Evolutionary conservation across 2,329 filamentous ascomycete genomes (phyloP).

Genomic region (Neocatenulostroma microsporum): DNA sequence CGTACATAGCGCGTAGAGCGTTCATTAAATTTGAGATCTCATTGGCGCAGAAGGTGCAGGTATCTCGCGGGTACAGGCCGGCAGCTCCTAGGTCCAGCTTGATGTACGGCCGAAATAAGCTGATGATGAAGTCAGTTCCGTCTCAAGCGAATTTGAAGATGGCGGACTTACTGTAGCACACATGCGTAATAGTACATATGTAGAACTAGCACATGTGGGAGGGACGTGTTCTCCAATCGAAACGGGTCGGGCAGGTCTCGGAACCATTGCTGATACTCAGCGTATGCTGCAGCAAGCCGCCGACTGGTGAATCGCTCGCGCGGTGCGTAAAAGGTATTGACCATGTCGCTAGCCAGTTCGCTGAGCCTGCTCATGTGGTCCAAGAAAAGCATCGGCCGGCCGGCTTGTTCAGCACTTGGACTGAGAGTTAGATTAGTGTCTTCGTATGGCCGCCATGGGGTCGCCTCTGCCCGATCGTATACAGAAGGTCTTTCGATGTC

Average conservation of each 20-base stretch:
- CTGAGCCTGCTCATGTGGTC: conserved; percentile 61
- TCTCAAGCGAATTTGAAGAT: not conserved
- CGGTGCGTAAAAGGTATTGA: conserved; percentile 66
- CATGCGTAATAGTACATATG: conserved; percentile 32
- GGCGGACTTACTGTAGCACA: conserved; percentile 51
- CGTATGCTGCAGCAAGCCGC: conserved; percentile 57
- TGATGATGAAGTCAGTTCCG: conserved; percentile 38
- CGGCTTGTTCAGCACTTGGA: conserved; percentile 59
- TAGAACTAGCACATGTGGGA: conserved; percentile 63
- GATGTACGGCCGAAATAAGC: conserved; percentile 65
- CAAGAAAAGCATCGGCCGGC: conserved; percentile 42
- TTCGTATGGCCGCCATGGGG: conserved; percentile 31
- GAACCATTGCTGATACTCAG: conserved; percentile 65
- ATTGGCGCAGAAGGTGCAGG: conserved; percentile 49
- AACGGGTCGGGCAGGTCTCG: conserved; percentile 57
- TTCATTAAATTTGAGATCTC: conserved; percentile 37
- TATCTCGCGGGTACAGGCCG: conserved; percentile 55
- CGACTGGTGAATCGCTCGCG: conserved; percentile 56
- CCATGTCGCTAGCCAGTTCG: conserved; percentile 63
- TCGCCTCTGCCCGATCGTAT: conserved; percentile 23
- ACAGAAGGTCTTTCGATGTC: conserved; percentile 40
- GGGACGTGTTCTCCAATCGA: conserved; percentile 59
- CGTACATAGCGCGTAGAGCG: conserved; percentile 38
- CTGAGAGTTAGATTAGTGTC: conserved; percentile 36
- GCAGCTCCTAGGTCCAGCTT: conserved; percentile 53